phyloP scores from a whole-genome alignment of 1,284 basidiomycete species.

The Cryptococcus sp. region DNA sequence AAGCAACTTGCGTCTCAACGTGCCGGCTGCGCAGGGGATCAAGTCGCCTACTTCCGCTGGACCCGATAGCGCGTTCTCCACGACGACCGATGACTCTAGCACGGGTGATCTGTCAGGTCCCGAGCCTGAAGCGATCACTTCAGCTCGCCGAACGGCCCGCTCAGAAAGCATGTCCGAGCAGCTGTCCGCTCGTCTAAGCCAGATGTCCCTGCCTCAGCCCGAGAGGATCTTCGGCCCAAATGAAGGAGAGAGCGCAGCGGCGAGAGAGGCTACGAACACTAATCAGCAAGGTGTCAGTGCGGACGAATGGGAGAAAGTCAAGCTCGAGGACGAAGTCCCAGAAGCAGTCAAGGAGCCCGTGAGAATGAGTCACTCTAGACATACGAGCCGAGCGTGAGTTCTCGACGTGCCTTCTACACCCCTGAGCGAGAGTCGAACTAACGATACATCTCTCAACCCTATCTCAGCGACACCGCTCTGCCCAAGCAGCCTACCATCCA shows the following conservation, averaged over 20 bases:
- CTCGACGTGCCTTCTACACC: background rate
- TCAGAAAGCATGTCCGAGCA: slow-evolving; percentile 51
- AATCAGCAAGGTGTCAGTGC: slow-evolving; percentile 40
- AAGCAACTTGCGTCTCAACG: slow-evolving; percentile 36
- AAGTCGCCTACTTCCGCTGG: slow-evolving; percentile 12
- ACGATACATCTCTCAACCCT: background rate
- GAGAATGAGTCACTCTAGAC: slow-evolving; percentile 42
- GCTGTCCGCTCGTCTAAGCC: slow-evolving; percentile 39
- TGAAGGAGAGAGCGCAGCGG: slow-evolving; percentile 31
- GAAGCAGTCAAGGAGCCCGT: slow-evolving; percentile 50
- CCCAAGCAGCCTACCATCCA: slow-evolving; percentile 19
- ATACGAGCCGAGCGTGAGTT: slow-evolving; percentile 43
- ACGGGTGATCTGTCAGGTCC: slow-evolving; percentile 46
- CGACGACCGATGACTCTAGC: slow-evolving; percentile 12
- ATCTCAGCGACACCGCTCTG: slow-evolving; percentile 12
- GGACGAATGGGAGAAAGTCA: slow-evolving; percentile 52
- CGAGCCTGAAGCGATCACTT: slow-evolving; percentile 50
- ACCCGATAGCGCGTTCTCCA: slow-evolving; percentile 12
- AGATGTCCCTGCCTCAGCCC: slow-evolving; percentile 53
- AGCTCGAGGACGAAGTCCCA: slow-evolving; percentile 48
- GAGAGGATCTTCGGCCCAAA: slow-evolving; percentile 52
- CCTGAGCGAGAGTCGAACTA: background rate
- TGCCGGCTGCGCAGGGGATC: slow-evolving; percentile 13
- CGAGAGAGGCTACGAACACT: slow-evolving; percentile 12
- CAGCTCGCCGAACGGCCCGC: slow-evolving; percentile 37